These are phyloP conservation scores for Phytophthora pistaciae DNA, from an alignment of 352 stramenopile genomes.

Conservation along the genomic window DNA sequence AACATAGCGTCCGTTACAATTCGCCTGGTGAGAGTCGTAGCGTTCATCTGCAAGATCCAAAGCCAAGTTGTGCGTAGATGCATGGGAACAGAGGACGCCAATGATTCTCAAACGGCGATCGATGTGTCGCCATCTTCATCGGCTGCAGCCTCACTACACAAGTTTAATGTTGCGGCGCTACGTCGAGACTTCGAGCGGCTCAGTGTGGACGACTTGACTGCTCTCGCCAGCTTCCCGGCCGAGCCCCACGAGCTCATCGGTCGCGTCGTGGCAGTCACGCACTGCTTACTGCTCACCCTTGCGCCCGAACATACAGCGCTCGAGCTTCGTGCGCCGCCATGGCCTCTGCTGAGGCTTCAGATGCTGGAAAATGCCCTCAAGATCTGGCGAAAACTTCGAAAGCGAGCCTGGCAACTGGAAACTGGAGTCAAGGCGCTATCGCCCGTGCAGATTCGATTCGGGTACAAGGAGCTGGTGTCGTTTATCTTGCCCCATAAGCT, in stretches of 20 bases:
- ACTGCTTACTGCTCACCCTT: constrained; percentile 58
- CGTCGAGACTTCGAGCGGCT: constrained; percentile 38
- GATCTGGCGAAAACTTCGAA: constrained; percentile 52
- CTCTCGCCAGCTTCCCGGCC: constrained; percentile 46
- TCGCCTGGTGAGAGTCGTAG: not conserved
- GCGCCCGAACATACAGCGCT: constrained; percentile 31
- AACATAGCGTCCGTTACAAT: constrained; percentile 18
- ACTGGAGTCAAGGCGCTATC: constrained; percentile 28
- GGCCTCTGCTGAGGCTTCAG: constrained; percentile 65
- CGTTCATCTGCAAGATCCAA: not conserved
- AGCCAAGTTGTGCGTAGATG: constrained; percentile 13
- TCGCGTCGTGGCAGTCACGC: constrained; percentile 40
- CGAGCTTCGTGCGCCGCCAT: constrained; percentile 43
- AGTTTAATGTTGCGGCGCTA: constrained; percentile 31
- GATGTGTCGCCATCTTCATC: constrained; percentile 5
- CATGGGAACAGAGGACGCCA: constrained; percentile 29
- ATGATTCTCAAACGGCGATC: not conserved
- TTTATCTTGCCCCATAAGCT: constrained; percentile 20
- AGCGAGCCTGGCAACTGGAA: constrained; percentile 48
- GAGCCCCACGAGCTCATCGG: constrained; percentile 58
- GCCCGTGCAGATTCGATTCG: constrained; percentile 47
- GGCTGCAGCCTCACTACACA: not conserved
- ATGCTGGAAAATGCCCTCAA: constrained; percentile 39
- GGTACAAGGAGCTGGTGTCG: constrained; percentile 37
- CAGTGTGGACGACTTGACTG: constrained; percentile 49